Percentiles rank a stretch among this genome's conserved stretches.
Evolutionary conservation across 495 filamentous ascomycete species (phyloP).

Genomic region (Gamarada debralockiae): DNA sequence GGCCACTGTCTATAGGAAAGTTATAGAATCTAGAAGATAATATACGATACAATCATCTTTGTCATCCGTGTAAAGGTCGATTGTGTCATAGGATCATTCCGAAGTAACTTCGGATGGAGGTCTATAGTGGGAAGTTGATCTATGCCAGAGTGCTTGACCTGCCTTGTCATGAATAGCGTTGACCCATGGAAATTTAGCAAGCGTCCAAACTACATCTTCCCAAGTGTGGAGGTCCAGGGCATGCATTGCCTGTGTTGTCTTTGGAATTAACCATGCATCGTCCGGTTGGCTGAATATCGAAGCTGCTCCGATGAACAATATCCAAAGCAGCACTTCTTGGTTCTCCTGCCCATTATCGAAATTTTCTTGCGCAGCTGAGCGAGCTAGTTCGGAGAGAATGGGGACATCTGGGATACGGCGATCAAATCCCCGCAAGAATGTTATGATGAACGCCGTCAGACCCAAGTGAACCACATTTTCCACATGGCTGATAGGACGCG

Average conservation of each 20-base stretch:
- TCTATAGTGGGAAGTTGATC: not conserved
- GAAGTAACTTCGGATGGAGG: not conserved
- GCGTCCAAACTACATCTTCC: conserved; percentile 6
- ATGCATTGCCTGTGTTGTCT: not conserved
- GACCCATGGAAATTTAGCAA: conserved; percentile 15
- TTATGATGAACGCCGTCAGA: conserved; percentile 12
- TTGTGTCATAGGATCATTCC: not conserved
- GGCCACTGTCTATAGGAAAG: not conserved
- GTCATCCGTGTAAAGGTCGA: too few species aligned
- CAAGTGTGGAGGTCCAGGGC: conserved; percentile 6
- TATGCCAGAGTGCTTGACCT: conserved; percentile 4
- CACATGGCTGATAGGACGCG: not conserved
- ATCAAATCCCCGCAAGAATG: conserved; percentile 11
- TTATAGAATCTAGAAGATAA: too few species aligned
- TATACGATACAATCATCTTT: too few species aligned
- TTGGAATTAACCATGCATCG: conserved; percentile 6
- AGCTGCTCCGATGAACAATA: conserved; percentile 1
- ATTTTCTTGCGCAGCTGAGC: not conserved
- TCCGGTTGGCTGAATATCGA: not conserved
- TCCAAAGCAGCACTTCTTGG: not conserved
- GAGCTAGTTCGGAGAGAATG: conserved; percentile 3
- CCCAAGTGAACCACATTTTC: conserved; percentile 13
- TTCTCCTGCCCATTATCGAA: not conserved
- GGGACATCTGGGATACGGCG: conserved; percentile 5
- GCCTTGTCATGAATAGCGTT: conserved; percentile 5